Conservation (phyloP, 129 eudicot species). For the Oenanthe sinensis region DNA sequence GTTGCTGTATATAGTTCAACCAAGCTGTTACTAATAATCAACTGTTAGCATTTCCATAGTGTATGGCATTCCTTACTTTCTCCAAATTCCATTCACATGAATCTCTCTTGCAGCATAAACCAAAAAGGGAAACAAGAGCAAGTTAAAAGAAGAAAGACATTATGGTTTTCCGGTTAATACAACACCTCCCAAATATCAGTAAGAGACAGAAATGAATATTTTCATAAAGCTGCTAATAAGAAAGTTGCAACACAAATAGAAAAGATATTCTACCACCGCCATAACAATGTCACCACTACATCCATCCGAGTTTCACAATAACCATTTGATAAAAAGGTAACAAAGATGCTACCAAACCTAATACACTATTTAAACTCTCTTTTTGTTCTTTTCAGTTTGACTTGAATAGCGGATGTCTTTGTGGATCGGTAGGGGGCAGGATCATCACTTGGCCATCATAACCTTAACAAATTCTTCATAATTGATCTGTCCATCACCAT, state of each 20-base stretch:
- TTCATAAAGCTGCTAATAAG: neutral
- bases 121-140: neutral
- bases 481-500: conserved; percentile 13
- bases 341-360: neutral
- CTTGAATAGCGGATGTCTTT: neutral
- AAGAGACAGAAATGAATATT: neutral
- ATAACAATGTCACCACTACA: neutral
- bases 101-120: no score
- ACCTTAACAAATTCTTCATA: conserved; percentile 13
- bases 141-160: neutral
- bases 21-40: no score
- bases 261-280: neutral
- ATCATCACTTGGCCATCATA: conserved; percentile 8
- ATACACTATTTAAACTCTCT: neutral
- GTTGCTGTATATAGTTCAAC: no score
- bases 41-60: no score
- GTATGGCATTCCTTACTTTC: no score
- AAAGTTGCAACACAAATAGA: neutral
- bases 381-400: neutral
- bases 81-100: no score
- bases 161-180: neutral
- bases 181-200: no score
- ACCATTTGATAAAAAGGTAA: neutral
- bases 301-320: neutral
- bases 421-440: neutral